phyloP scores from a whole-genome alignment of 495 filamentous ascomycete species.

The Astrothelium subdiscretum region DNA sequence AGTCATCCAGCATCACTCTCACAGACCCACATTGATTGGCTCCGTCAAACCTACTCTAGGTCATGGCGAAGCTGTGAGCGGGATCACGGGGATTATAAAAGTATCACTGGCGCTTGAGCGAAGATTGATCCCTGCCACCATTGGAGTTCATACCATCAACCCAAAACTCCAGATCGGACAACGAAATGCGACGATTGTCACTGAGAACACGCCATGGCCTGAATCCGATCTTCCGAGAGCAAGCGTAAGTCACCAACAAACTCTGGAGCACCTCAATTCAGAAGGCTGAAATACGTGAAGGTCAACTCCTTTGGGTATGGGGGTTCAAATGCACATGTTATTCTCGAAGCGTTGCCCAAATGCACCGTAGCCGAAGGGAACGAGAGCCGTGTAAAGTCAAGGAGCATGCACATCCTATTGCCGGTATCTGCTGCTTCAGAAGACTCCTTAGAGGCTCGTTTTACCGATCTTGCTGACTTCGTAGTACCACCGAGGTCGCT shows the following conservation, averaged over 20 bases:
- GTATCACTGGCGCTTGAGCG: constrained; percentile 45
- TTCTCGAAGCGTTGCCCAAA: too few relatives aligned
- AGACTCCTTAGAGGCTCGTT: too few relatives aligned
- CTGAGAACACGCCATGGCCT: neutral
- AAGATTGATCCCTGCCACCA: constrained; percentile 35
- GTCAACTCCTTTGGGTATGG: constrained; percentile 40
- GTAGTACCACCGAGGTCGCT: too few relatives aligned
- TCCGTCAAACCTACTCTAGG: neutral
- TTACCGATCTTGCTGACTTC: too few relatives aligned
- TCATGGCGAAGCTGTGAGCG: constrained; percentile 45
- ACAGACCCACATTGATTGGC: neutral
- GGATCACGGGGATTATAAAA: constrained; percentile 49
- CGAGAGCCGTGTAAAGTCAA: too few relatives aligned
- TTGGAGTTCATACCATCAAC: constrained; percentile 36
- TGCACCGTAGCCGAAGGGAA: too few relatives aligned
- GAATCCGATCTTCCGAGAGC: neutral
- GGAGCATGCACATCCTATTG: too few relatives aligned
- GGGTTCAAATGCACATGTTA: constrained; percentile 39
- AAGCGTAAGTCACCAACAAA: too few relatives aligned
- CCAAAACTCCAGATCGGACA: constrained; percentile 28
- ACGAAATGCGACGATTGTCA: constrained; percentile 23
- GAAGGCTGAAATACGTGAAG: too few relatives aligned
- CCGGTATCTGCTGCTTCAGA: too few relatives aligned
- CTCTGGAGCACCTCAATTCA: too few relatives aligned
- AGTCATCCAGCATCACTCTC: too few relatives aligned